Evolutionary conservation across 768 basidiomycete genomes (phyloP), one percentile per base, ranked within the genome.

Genomic region (Tylopilus felleus): DNA sequence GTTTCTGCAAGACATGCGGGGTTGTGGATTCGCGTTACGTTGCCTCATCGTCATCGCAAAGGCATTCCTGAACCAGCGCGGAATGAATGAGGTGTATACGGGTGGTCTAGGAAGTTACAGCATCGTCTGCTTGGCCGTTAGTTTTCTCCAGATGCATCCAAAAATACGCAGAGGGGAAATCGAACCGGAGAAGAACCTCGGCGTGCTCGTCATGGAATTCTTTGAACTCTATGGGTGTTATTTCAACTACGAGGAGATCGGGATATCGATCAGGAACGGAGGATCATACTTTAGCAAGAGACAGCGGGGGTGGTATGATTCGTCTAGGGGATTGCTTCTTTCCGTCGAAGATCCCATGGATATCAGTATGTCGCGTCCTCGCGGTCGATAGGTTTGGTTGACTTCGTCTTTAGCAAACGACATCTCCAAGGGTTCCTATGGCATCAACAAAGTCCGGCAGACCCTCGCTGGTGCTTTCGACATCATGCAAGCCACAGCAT

Each of bases 41-140:
- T 82, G 81, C 52, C 83, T 99, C 36, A 85, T 98, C 35, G 73
- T 98, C 67, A 83, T 96, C 56, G 86, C 90, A 58, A 99, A 98
- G 72, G 81, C 88, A 3, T 98, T 97, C 71, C 77, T 98, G 50
- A 81, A 78, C 59, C 93, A 97, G 67, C 78, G 95, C 38, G 82
- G 83, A 27, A 90, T 98, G 93, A 98, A 99, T 69, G 97, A 98
- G 70, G 96, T 98, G n/a, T 98, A 87, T 69, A 90, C 88, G 0
- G 51, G 97, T 8, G 97, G 97, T 2, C 71, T 99, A 33, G 95
- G 96, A 21, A 93, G 90, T 65, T 98, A 98, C 68, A 86, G 88
- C 60, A 92, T 97, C 54, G 93, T 98, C 51, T 97, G 92, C 69
- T 71, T 99, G 52, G 93, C 88, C 12, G 83, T 98, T 60, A 92